Evolutionary conservation across 2,329 filamentous ascomycete genomes (phyloP).

Genomic region (Beauveria pseudobassiana): DNA sequence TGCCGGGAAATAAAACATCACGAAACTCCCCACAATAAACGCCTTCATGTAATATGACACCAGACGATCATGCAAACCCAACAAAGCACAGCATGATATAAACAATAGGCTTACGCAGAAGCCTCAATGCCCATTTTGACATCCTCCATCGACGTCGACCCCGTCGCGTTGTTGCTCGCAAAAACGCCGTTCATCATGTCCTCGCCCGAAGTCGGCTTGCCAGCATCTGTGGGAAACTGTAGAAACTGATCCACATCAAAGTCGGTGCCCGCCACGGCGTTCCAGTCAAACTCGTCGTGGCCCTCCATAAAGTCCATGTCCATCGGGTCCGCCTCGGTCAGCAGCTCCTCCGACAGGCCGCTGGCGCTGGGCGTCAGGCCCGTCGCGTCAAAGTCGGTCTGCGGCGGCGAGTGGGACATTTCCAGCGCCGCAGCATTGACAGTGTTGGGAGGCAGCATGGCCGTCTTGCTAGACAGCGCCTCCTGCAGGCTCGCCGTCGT

Average conservation of each 20-base stretch:
- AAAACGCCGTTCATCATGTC: constrained; percentile 28
- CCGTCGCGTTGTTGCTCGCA: constrained; percentile 7
- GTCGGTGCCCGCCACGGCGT: constrained; percentile 42
- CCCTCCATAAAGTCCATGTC: constrained; percentile 41
- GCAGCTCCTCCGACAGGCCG: constrained; percentile 34
- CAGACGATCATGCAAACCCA: not conserved
- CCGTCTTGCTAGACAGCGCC: constrained; percentile 27
- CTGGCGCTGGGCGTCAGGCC: constrained; percentile 39
- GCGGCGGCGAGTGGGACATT: constrained; percentile 35
- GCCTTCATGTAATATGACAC: not conserved
- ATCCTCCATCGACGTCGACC: not conserved
- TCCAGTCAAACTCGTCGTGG: constrained; percentile 47
- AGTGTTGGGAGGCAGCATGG: constrained; percentile 30
- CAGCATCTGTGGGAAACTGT: constrained; percentile 46
- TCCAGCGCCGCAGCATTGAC: constrained; percentile 30
- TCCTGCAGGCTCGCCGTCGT: constrained; percentile 22
- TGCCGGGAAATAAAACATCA: not conserved
- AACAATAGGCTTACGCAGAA: not conserved
- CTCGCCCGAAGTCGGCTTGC: constrained; percentile 30
- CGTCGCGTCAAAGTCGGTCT: constrained; percentile 34
- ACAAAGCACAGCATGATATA: not conserved
- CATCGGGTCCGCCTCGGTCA: constrained; percentile 27
- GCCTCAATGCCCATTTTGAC: constrained; percentile 11
- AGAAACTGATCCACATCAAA: constrained; percentile 54
- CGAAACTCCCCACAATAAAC: not conserved